Conservation (phyloP, 2,329 filamentous ascomycete species). For the Geosmithia flava region DNA sequence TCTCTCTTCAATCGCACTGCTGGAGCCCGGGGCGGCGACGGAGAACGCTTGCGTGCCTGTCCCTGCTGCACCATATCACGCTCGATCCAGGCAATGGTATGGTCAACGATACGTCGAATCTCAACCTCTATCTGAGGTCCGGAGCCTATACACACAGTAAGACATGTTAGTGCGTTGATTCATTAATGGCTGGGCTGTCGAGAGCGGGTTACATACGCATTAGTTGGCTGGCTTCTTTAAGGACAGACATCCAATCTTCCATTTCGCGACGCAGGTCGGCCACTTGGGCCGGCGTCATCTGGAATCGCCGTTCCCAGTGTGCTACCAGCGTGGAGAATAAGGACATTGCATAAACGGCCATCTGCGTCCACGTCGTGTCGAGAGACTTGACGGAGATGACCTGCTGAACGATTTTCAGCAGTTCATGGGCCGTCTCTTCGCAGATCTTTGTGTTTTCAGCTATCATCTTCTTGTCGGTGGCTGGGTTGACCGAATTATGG, state of each 20-base stretch:
- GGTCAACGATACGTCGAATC: conserved; percentile 34
- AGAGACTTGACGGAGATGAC: conserved; percentile 54
- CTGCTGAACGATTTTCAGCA: conserved; percentile 46
- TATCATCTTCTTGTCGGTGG: conserved; percentile 39
- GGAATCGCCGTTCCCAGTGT: conserved; percentile 53
- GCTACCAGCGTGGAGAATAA: conserved; percentile 62
- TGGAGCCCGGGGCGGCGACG: conserved; percentile 1
- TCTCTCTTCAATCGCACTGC: background rate
- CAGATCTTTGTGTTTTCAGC: conserved; percentile 54
- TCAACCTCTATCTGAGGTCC: conserved; percentile 29
- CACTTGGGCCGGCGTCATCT: conserved; percentile 46
- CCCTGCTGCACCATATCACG: conserved; percentile 24
- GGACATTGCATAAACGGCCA: conserved; percentile 59
- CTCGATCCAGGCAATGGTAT: conserved; percentile 39
- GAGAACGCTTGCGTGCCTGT: conserved; percentile 5
- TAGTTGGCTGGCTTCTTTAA: conserved; percentile 53
- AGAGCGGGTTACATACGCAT: conserved; percentile 34
- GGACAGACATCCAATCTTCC: conserved; percentile 54
- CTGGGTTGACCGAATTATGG: conserved; percentile 48
- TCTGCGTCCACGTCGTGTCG: conserved; percentile 69
- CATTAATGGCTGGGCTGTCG: too few species aligned
- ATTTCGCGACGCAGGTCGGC: conserved; percentile 52
- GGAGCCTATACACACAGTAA: conserved; percentile 19
- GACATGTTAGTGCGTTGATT: conserved; percentile 6
- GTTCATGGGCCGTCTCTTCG: conserved; percentile 50